Percentiles rank a stretch among this genome's conserved stretches.
These are phyloP conservation scores for Aspergillus diversus DNA, from an alignment of 495 filamentous ascomycete species.

Conservation along the genomic window DNA sequence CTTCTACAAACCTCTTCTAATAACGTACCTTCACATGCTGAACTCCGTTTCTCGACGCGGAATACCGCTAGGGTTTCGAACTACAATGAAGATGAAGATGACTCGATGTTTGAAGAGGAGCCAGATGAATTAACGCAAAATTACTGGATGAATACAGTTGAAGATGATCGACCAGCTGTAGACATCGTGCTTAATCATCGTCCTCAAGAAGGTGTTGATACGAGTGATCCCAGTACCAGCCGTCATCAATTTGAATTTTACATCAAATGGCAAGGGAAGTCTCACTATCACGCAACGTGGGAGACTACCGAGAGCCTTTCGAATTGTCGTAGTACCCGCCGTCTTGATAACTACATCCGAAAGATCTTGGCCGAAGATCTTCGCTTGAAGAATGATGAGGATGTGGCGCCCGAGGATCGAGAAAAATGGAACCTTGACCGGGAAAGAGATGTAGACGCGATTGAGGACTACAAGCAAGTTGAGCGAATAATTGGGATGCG, in stretches of 20 bases:
- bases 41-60: constrained; percentile 89
- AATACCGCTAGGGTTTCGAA: constrained; percentile 83
- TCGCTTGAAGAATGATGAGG: constrained; percentile 67
- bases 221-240: constrained; percentile 55
- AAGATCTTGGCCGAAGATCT: constrained; percentile 78
- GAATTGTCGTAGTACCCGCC: constrained; percentile 74
- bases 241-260: constrained; percentile 90
- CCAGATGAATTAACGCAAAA: constrained; percentile 56
- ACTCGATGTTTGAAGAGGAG: constrained; percentile 75
- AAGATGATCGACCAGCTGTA: constrained; percentile 76
- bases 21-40: constrained; percentile 62
- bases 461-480: constrained; percentile 83
- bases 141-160: constrained; percentile 67
- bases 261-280: constrained; percentile 97
- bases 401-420: constrained; percentile 78
- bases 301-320: constrained; percentile 72
- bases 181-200: constrained; percentile 89
- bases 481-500: constrained; percentile 87
- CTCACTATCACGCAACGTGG: constrained; percentile 95
- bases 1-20: constrained; percentile 60
- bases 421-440: constrained; percentile 91
- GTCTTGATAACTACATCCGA: constrained; percentile 90
- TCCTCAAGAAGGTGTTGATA: constrained; percentile 67
- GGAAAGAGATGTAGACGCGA: constrained; percentile 79
- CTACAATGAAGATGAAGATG: constrained; percentile 86